phyloP scores from a whole-genome alignment of 1,139 yeast genomes.

The Debaryomycetaceae sp. region DNA sequence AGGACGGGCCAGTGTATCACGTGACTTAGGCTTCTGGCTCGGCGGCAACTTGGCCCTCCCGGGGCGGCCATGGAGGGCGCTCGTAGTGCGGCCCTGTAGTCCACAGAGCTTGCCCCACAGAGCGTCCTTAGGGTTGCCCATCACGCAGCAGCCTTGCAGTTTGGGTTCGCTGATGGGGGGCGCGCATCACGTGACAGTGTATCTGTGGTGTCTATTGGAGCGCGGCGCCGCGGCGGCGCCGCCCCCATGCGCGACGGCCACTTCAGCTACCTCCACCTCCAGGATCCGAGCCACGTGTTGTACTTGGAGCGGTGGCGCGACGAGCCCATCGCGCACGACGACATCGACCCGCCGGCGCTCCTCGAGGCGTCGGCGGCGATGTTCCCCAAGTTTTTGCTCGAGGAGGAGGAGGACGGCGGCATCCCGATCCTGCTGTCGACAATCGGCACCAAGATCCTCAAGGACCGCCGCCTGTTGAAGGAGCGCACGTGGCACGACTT shows the following conservation, averaged over 20 bases:
- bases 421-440: slow-evolving; percentile 34
- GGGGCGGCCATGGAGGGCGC: too few relatives aligned
- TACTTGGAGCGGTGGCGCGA: slow-evolving; percentile 43
- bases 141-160: too few relatives aligned
- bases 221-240: slow-evolving; percentile 11
- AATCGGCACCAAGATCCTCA: slow-evolving; percentile 36
- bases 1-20: too few relatives aligned
- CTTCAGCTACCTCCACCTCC: slow-evolving; percentile 34
- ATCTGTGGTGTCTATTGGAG: neutral
- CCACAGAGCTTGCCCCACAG: too few relatives aligned
- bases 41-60: too few relatives aligned
- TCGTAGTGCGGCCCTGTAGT: too few relatives aligned
- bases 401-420: slow-evolving; percentile 39
- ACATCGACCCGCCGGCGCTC: slow-evolving; percentile 35
- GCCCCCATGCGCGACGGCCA: slow-evolving; percentile 29
- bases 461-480: slow-evolving; percentile 27
- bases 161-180: too few relatives aligned
- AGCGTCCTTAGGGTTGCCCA: too few relatives aligned
- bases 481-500: slow-evolving; percentile 37
- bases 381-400: slow-evolving; percentile 35
- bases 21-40: too few relatives aligned
- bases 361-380: slow-evolving; percentile 33
- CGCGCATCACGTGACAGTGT: neutral
- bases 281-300: slow-evolving; percentile 36
- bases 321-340: slow-evolving; percentile 39